phyloP scores from a whole-genome alignment of 2,329 filamentous ascomycete genomes.

The Neocucurbitaria cava region DNA sequence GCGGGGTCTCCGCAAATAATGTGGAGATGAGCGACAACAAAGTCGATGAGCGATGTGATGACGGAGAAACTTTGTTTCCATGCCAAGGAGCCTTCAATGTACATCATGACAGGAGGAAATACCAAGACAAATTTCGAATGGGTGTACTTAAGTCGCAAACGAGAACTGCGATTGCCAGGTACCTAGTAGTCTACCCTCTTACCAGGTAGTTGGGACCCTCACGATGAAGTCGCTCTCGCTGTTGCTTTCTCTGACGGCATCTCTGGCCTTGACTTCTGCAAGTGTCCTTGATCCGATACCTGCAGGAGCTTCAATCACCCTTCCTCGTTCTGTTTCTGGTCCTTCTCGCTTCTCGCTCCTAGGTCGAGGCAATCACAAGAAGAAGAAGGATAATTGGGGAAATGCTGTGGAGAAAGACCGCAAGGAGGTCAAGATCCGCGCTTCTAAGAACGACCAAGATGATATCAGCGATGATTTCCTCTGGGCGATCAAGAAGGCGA shows the following conservation, averaged over 20 bases:
- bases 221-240: slow-evolving; percentile 29
- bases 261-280: slow-evolving; percentile 22
- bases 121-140: background rate
- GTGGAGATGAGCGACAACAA: slow-evolving; percentile 18
- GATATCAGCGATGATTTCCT: slow-evolving; percentile 65
- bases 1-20: slow-evolving; percentile 23
- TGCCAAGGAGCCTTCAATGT: background rate
- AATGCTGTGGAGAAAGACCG: slow-evolving; percentile 46
- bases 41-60: background rate
- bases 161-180: background rate
- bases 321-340: slow-evolving; percentile 3
- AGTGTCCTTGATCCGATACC: slow-evolving; percentile 18
- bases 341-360: slow-evolving; percentile 13
- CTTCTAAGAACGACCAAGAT: slow-evolving; percentile 62
- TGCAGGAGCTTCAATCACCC: slow-evolving; percentile 22
- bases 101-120: background rate
- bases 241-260: slow-evolving; percentile 19
- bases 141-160: background rate
- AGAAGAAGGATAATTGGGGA: slow-evolving; percentile 40
- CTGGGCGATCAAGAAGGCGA: slow-evolving; percentile 62
- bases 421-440: slow-evolving; percentile 59
- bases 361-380: slow-evolving; percentile 10
- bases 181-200: background rate
- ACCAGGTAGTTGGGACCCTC: background rate
- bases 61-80: slow-evolving; percentile 19